phyloP scores from a whole-genome alignment of 2,329 filamentous ascomycete genomes.

The Apiospora saccharicola region DNA sequence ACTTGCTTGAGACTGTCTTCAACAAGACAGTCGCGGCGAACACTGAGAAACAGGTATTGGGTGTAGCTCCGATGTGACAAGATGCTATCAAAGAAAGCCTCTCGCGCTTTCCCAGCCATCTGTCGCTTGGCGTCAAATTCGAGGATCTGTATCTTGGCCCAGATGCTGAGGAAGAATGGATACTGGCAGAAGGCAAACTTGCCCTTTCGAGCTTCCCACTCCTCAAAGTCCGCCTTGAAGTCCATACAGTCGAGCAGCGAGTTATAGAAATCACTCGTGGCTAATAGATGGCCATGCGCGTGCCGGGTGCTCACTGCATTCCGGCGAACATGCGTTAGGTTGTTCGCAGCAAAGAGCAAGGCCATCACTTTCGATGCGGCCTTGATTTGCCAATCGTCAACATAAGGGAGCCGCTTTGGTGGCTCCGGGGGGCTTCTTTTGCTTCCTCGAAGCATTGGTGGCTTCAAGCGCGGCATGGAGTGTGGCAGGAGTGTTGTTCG shows the following conservation, averaged over 20 bases:
- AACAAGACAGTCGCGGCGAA: constrained; percentile 84
- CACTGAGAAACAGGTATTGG: constrained; percentile 78
- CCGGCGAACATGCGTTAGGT: constrained; percentile 51
- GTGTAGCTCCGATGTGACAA: constrained; percentile 76
- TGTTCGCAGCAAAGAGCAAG: constrained; percentile 84
- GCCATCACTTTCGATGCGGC: constrained; percentile 82
- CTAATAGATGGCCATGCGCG: constrained; percentile 71
- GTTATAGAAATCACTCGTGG: constrained; percentile 88
- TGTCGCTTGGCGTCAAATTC: constrained; percentile 88
- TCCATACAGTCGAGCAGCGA: constrained; percentile 87
- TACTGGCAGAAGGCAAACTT: constrained; percentile 93
- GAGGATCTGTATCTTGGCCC: constrained; percentile 89
- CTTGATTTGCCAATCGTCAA: constrained; percentile 89
- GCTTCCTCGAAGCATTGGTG: constrained; percentile 58
- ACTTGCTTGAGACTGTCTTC: constrained; percentile 88
- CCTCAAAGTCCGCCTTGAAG: constrained; percentile 83
- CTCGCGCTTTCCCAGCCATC: constrained; percentile 87
- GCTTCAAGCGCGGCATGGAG: constrained; percentile 78
- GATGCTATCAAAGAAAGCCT: constrained; percentile 92
- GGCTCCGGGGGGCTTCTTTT: constrained; percentile 62
- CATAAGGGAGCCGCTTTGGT: constrained; percentile 63
- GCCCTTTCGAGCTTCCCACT: constrained; percentile 78
- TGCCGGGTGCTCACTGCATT: constrained; percentile 45
- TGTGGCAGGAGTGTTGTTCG: constrained; percentile 68
- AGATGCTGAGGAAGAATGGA: constrained; percentile 89